phyloP scores from a whole-genome alignment of 2,329 filamentous ascomycete genomes.

The Simplicillium sp. region DNA sequence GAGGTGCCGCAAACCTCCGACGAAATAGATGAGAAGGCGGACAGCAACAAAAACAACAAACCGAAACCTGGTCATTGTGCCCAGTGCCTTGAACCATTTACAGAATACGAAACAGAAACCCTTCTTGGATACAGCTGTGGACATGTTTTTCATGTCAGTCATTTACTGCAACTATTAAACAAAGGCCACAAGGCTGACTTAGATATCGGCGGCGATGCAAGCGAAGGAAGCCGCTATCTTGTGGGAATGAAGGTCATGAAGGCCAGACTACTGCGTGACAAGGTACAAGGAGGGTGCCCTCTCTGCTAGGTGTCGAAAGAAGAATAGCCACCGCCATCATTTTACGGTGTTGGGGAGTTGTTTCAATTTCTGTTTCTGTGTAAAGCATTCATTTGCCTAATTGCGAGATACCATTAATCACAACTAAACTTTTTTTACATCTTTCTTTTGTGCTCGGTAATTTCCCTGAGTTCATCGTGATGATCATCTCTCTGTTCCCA shows the following conservation, averaged over 20 bases:
- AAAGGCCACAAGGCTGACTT: slow-evolving; percentile 36
- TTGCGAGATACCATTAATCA: background rate
- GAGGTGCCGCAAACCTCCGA: slow-evolving; percentile 43
- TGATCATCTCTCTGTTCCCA: too few species aligned
- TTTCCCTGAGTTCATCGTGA: too few species aligned
- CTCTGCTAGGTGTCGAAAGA: slow-evolving; percentile 33
- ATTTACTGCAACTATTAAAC: slow-evolving; percentile 50
- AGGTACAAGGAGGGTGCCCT: slow-evolving; percentile 56
- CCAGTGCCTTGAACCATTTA: slow-evolving; percentile 45
- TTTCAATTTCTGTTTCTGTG: background rate
- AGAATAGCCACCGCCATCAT: slow-evolving; percentile 1
- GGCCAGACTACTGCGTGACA: slow-evolving; percentile 66
- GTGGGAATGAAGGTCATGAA: slow-evolving; percentile 84
- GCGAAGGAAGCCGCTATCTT: slow-evolving; percentile 44
- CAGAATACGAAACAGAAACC: slow-evolving; percentile 57
- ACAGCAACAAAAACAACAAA: slow-evolving; percentile 11
- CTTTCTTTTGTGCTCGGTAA: background rate
- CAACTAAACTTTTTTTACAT: background rate
- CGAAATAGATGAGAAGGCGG: slow-evolving; percentile 26
- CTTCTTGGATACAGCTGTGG: slow-evolving; percentile 75
- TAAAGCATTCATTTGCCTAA: background rate
- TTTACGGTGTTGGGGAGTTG: background rate
- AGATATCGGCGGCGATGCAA: slow-evolving; percentile 32
- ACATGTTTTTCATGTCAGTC: slow-evolving; percentile 70
- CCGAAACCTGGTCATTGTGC: slow-evolving; percentile 49